Conservation (phyloP, 2,329 filamentous ascomycete species). For the Berkeleyomyces rouxiae region DNA sequence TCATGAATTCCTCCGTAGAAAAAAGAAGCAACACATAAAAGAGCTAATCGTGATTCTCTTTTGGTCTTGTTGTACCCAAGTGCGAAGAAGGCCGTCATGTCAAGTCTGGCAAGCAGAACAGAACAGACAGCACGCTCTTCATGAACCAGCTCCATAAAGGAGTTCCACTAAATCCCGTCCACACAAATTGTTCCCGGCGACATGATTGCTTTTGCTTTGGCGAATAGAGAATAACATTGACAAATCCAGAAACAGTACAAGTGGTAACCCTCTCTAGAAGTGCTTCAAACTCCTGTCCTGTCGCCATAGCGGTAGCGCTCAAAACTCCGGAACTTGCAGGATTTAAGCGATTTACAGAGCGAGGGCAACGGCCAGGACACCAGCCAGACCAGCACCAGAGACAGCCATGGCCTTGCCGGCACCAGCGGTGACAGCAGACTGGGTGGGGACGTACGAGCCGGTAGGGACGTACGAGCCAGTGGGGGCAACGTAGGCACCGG, state of each 20-base stretch:
- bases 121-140: not conserved
- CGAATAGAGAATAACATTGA: not conserved
- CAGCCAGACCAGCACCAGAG: slow-evolving; percentile 42
- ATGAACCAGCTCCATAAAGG: not conserved
- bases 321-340: not conserved
- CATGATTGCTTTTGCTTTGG: not conserved
- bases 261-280: not conserved
- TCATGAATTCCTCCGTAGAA: not conserved
- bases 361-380: slow-evolving; percentile 34
- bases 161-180: not conserved
- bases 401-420: slow-evolving; percentile 39
- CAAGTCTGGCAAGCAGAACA: not conserved
- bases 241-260: not conserved
- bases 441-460: slow-evolving; percentile 17
- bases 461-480: slow-evolving; percentile 20
- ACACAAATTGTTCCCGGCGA: not conserved
- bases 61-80: slow-evolving; percentile 13
- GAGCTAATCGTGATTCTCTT: not conserved
- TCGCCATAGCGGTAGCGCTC: not conserved
- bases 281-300: not conserved
- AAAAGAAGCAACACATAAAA: slow-evolving; percentile 9
- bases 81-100: not conserved
- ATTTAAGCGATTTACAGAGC: slow-evolving; percentile 36
- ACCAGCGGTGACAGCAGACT: slow-evolving; percentile 29
- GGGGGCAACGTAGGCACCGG: slow-evolving; percentile 23